These are phyloP conservation scores for Sedum album DNA, from an alignment of 164 flowering plant species.

Conservation along the genomic window DNA sequence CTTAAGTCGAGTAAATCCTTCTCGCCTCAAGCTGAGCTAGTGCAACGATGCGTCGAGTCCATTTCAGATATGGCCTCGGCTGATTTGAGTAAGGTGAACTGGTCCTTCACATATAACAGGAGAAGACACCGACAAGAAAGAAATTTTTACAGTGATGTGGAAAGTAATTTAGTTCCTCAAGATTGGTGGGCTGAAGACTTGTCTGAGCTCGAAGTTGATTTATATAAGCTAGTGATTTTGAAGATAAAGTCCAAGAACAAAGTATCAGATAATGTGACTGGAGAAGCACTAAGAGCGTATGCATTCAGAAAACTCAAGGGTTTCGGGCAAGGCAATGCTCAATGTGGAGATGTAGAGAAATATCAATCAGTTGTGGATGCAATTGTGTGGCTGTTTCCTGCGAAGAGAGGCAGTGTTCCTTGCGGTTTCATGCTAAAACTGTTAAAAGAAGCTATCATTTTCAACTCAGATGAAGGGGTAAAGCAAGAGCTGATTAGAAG, in stretches of 20 bases:
- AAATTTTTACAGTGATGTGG: constrained; percentile 41
- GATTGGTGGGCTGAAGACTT: constrained; percentile 99
- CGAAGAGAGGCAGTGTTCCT: constrained; percentile 56
- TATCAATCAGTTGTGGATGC: constrained; percentile 44
- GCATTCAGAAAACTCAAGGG: constrained; percentile 58
- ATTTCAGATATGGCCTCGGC: constrained; percentile 69
- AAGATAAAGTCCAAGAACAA: constrained; percentile 44
- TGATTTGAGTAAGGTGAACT: constrained; percentile 62
- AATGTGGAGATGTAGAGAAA: constrained; percentile 31
- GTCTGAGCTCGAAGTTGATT: constrained; percentile 73
- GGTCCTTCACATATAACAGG: constrained; percentile 79
- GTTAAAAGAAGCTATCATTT: constrained; percentile 54
- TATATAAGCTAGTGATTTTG: constrained; percentile 48
- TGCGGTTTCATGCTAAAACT: constrained; percentile 71
- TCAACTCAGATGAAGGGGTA: constrained; percentile 40
- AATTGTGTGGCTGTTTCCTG: constrained; percentile 64
- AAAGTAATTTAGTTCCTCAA: constrained; percentile 49
- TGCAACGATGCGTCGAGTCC: constrained; percentile 55
- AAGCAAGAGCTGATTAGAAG: constrained; percentile 48
- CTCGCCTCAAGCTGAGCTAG: constrained; percentile 51
- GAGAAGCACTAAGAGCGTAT: constrained; percentile 78
- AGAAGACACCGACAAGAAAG: constrained; percentile 62
- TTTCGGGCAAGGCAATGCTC: constrained; percentile 39
- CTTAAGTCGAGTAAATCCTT: constrained; percentile 63
- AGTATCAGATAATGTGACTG: constrained; percentile 46